Conservation (phyloP, 371 early-diverging fungal genomes). For the Mucor circinelloides region DNA sequence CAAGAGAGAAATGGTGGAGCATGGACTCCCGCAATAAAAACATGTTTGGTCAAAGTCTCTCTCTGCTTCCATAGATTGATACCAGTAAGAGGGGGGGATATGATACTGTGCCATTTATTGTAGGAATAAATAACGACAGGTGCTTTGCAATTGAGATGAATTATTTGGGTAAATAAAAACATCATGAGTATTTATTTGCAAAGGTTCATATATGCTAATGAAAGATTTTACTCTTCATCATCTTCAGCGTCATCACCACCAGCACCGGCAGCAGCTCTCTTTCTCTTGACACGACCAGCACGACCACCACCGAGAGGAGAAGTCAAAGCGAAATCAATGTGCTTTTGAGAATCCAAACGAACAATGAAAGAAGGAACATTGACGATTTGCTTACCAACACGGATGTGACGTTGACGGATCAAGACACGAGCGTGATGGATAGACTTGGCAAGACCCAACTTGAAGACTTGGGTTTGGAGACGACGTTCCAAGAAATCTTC, state of each 20-base stretch:
- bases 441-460: slow-evolving; percentile 98
- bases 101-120: slow-evolving; percentile 29
- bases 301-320: slow-evolving; percentile 99
- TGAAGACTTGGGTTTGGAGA: slow-evolving; percentile 99
- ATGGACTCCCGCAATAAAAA: background rate
- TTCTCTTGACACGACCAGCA: slow-evolving; percentile 97
- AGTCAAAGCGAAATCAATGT: slow-evolving; percentile 98
- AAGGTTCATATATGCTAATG: slow-evolving; percentile 46
- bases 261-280: slow-evolving; percentile 74
- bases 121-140: slow-evolving; percentile 33
- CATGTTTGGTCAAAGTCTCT: background rate
- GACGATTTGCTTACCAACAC: slow-evolving; percentile 99
- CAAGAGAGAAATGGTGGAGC: background rate
- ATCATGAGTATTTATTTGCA: slow-evolving; percentile 46
- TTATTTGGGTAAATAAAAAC: slow-evolving; percentile 13
- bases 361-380: slow-evolving; percentile 96
- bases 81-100: slow-evolving; percentile 4
- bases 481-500: slow-evolving; percentile 99
- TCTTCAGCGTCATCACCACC: slow-evolving; percentile 72
- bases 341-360: slow-evolving; percentile 94
- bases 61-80: background rate
- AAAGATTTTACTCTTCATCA: slow-evolving; percentile 60
- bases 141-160: slow-evolving; percentile 48
- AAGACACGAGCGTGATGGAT: slow-evolving; percentile 99
- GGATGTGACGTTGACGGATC: slow-evolving; percentile 98